These are phyloP conservation scores for Cyberlindnera sargentensis DNA, from an alignment of 805 yeast genomes.

Conservation along the genomic window DNA sequence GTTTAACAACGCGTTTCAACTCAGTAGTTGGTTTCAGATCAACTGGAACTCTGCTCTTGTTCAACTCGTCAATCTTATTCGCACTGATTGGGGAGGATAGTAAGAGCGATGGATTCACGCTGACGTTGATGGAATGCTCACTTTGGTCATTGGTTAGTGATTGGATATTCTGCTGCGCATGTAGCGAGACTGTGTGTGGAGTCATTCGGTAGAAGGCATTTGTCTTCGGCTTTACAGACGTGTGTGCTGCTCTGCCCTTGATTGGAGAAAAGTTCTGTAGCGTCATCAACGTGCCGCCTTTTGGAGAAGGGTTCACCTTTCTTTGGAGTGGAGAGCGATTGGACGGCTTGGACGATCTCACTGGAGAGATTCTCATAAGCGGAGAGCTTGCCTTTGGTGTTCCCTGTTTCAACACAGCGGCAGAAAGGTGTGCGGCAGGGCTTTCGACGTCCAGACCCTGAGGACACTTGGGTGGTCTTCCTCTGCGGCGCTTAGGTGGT, in stretches of 20 bases:
- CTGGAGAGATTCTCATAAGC: constrained; percentile 24
- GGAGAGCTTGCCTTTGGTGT: constrained; percentile 23
- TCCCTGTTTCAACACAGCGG: constrained; percentile 23
- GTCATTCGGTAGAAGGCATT: constrained; percentile 3
- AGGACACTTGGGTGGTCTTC: constrained; percentile 21
- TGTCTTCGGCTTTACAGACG: constrained; percentile 4
- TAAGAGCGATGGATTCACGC: constrained; percentile 21
- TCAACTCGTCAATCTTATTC: constrained; percentile 9
- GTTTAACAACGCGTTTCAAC: not conserved
- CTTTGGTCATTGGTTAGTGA: constrained; percentile 6
- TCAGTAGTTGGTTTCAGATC: constrained; percentile 1
- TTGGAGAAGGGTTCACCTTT: constrained; percentile 18
- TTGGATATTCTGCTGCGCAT: constrained; percentile 20
- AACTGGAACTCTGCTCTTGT: constrained; percentile 9
- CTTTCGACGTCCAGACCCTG: constrained; percentile 6
- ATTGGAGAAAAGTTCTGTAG: constrained; percentile 4
- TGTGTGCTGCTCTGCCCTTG: not conserved
- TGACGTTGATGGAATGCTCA: constrained; percentile 1
- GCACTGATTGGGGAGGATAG: constrained; percentile 23
- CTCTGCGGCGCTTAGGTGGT: constrained; percentile 24
- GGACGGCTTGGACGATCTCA: not conserved
- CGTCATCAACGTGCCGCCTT: constrained; percentile 20
- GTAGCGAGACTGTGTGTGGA: constrained; percentile 8
- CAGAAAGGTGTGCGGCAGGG: constrained; percentile 22
- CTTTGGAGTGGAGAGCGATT: constrained; percentile 15